Conservation (phyloP, 1,284 basidiomycete genomes). For the Irpex lacteus region DNA sequence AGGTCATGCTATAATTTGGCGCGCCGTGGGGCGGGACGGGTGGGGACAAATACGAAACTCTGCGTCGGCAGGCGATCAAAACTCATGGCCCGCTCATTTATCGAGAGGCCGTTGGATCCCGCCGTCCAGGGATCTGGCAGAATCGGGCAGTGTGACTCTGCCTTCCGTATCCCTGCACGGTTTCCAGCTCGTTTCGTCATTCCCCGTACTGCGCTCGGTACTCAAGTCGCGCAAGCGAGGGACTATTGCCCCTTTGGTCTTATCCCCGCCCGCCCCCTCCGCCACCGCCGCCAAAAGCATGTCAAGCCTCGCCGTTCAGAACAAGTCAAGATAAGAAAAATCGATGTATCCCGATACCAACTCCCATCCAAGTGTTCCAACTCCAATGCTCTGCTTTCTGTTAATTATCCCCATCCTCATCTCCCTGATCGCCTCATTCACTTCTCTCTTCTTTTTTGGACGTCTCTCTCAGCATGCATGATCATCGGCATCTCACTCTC, state of each 20-base stretch:
- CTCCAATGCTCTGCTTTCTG: background rate
- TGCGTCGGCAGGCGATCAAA: background rate
- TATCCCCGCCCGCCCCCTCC: background rate
- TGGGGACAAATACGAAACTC: background rate
- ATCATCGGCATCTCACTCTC: background rate
- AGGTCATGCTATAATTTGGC: constrained; percentile 46
- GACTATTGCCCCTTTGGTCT: too few species aligned
- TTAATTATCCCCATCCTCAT: background rate
- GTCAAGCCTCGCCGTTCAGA: background rate
- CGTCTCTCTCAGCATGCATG: background rate
- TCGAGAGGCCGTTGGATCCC: background rate
- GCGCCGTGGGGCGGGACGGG: background rate
- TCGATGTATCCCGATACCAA: background rate
- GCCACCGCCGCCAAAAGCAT: background rate
- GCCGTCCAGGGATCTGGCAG: background rate
- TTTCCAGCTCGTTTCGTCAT: too few species aligned
- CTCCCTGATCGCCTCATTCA: background rate
- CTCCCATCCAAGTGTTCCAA: background rate
- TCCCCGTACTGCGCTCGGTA: too few species aligned
- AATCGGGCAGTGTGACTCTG: background rate
- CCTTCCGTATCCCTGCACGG: background rate
- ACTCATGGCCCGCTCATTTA: background rate
- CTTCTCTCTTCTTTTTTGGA: background rate
- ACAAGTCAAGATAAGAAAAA: background rate
- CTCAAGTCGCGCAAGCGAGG: too few species aligned